Base-by-base conservation (phyloP, 345 rosid species). In the Gossypium longicalyx region DNA sequence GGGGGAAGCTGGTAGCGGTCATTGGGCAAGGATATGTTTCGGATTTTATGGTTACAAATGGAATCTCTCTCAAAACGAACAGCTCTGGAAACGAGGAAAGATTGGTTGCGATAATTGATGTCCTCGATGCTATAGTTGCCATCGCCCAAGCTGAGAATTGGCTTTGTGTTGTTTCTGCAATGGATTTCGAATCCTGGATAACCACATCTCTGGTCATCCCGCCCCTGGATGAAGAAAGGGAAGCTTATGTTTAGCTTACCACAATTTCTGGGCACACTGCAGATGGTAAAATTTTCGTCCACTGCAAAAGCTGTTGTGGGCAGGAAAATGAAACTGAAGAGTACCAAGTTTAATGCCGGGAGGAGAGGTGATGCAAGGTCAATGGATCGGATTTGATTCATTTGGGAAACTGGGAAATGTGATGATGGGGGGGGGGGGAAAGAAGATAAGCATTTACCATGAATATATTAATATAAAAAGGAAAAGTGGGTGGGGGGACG, bases 101-200 rank as follows among this genome's bases (percentile, higher is more conserved):
- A 81, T 13, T 80, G 89, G 68, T 53, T 74, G 1, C 38, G 0
- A 74, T 86, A 82, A 62, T 29, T 22, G 48, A 88, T 86, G 6
- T 74, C n/a, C 0, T 29, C 78, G 64, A 88, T 61, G 12, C 72
- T 61, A 43, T 79, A 86, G 22, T 70, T 61, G 19, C 12, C 47
- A 57, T 20, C 49, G 9, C 69, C 12, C 47, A 86, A n/a, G 48
- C 38, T 56, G 41, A 88, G 71, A 64, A 86, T 15, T 9, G 86
- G 76, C 16, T 22, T 66, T 47, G 76, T 74, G 7, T 59, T 57
- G 12, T 2, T 23, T 2, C 53, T 20, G 84, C 91, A 86, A 10
- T 79, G 71, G 58, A 86, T 25, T 9, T 60, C 7, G 72, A 86
- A 88, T 45, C 91, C 83, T 4, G 91, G 91, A 72, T 65, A 77